These are phyloP conservation scores for Colletotrichum tofieldiae DNA, from an alignment of 2,329 filamentous ascomycete genomes.

Conservation along the genomic window DNA sequence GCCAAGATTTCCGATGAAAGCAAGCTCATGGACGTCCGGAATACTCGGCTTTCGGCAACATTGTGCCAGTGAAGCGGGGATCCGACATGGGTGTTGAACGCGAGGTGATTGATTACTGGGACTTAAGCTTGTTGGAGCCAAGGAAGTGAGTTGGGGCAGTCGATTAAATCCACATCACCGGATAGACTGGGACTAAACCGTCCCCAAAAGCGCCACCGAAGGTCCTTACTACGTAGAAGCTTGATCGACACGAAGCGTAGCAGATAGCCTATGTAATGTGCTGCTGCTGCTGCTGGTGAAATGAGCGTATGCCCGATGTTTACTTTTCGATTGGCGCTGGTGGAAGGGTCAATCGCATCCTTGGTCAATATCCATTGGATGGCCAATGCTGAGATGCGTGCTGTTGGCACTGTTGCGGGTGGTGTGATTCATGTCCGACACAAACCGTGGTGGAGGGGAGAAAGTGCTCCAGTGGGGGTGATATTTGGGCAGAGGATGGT, in stretches of 20 bases:
- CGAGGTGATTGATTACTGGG: not conserved
- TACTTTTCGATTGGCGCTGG: not conserved
- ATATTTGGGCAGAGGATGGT: too few relatives aligned
- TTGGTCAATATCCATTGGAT: not conserved
- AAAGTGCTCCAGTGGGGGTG: too few relatives aligned
- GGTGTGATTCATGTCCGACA: not conserved
- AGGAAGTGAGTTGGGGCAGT: not conserved
- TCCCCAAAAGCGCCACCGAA: not conserved
- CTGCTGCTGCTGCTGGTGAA: not conserved
- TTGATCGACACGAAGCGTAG: too few relatives aligned
- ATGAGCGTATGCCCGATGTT: not conserved
- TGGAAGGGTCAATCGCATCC: not conserved
- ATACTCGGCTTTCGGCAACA: not conserved
- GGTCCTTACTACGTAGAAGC: too few relatives aligned
- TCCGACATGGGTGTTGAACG: not conserved
- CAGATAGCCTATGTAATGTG: too few relatives aligned
- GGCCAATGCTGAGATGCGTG: not conserved
- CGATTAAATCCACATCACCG: not conserved
- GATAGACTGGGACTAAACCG: not conserved
- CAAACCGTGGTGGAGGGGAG: too few relatives aligned
- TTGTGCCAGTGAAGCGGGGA: not conserved
- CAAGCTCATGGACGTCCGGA: not conserved
- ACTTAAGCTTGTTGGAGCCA: not conserved
- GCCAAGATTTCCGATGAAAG: not conserved
- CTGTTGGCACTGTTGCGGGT: not conserved